Evolutionary conservation across 768 basidiomycete species (phyloP).

Genomic region (Amanita pallidorosea): DNA sequence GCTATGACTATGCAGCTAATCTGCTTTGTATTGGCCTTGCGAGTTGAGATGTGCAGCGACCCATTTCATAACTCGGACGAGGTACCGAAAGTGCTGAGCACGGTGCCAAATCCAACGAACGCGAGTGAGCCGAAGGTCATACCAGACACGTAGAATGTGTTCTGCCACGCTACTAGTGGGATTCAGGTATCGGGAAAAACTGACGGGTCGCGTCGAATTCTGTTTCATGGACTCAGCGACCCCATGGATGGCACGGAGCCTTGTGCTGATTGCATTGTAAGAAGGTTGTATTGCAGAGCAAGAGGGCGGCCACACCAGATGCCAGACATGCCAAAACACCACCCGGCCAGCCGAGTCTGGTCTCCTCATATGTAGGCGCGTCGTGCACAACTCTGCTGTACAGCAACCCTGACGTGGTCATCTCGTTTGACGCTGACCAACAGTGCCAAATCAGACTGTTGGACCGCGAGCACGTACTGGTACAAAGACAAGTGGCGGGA

Average conservation of each 20-base stretch:
- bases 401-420: too few relatives aligned
- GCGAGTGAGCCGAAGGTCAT: constrained; percentile 23
- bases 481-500: too few relatives aligned
- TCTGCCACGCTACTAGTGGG: constrained; percentile 7
- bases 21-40: too few relatives aligned
- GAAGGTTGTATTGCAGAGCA: neutral
- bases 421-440: too few relatives aligned
- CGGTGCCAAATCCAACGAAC: constrained; percentile 30
- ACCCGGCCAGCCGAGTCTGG: constrained; percentile 24
- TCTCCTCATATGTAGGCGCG: constrained; percentile 13
- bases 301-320: constrained; percentile 8
- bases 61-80: constrained; percentile 18
- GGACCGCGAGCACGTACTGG: too few relatives aligned
- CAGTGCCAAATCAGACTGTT: too few relatives aligned
- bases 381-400: too few relatives aligned
- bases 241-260: neutral
- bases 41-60: constrained; percentile 6
- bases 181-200: constrained; percentile 1
- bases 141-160: constrained; percentile 24
- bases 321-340: constrained; percentile 27
- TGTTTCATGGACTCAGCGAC: neutral
- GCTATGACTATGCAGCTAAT: too few relatives aligned
- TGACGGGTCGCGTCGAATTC: neutral
- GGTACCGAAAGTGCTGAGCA: constrained; percentile 25
- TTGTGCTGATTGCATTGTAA: neutral